Percentiles rank a stretch among this genome's conserved stretches.
Evolutionary conservation across 768 basidiomycete genomes (phyloP).

Genomic region (Mrakia frigida): DNA sequence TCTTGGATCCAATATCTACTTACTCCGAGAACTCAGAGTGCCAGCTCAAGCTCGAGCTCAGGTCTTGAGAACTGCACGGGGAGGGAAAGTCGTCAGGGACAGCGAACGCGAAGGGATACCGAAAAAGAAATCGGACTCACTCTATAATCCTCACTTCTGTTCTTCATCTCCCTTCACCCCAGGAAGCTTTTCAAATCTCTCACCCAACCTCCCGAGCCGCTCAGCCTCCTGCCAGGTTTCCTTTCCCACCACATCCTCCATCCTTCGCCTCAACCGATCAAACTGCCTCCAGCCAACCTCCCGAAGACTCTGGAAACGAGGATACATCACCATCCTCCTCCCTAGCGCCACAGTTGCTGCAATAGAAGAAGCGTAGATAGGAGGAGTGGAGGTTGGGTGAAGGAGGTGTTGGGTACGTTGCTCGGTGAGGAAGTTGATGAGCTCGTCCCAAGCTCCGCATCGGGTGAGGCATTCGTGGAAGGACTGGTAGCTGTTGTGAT

Average conservation of each 20-base stretch:
- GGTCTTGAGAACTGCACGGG: too few relatives aligned
- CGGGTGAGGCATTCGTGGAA: not conserved
- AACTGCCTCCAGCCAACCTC: not conserved
- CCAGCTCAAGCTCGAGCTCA: too few relatives aligned
- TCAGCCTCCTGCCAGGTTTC: not conserved
- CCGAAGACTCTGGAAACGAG: not conserved
- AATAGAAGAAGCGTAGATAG: not conserved
- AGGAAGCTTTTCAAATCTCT: not conserved
- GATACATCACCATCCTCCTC: not conserved
- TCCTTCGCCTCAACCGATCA: not conserved
- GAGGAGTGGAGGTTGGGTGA: not conserved
- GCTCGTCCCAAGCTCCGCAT: constrained; percentile 4
- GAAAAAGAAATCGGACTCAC: too few relatives aligned
- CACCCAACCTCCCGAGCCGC: not conserved
- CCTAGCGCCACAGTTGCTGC: too few relatives aligned
- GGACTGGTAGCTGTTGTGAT: not conserved
- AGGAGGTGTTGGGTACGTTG: not conserved
- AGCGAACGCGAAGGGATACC: too few relatives aligned
- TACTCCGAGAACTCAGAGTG: too few relatives aligned
- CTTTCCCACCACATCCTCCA: not conserved
- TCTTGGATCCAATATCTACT: too few relatives aligned
- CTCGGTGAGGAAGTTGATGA: not conserved
- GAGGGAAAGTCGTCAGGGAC: too few relatives aligned
- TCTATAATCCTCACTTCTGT: too few relatives aligned
- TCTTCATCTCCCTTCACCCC: too few relatives aligned